Percentiles rank a stretch among this genome's conserved stretches.
phyloP scores from a whole-genome alignment of 1,139 yeast genomes.

The Pichia sp. region DNA sequence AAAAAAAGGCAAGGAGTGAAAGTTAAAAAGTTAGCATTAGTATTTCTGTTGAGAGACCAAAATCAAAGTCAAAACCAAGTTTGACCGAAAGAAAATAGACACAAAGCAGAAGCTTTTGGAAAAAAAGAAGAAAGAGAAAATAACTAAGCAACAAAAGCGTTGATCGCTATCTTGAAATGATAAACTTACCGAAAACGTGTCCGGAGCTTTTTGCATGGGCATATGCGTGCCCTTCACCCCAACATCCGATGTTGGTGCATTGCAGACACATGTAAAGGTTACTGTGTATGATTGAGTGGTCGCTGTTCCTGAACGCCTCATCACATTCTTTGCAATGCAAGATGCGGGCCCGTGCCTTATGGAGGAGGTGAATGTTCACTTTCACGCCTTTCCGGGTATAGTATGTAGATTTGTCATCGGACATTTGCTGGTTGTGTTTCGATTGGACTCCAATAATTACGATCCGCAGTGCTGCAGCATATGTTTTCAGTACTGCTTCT shows the following conservation, averaged over 20 bases:
- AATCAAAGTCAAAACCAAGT: not conserved
- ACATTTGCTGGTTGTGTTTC: slow-evolving; percentile 7
- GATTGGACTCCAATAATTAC: slow-evolving; percentile 33
- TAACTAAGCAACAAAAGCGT: slow-evolving; percentile 15
- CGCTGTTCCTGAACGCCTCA: slow-evolving; percentile 33
- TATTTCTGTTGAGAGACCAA: not conserved
- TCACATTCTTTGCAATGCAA: slow-evolving; percentile 49
- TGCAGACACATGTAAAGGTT: slow-evolving; percentile 67
- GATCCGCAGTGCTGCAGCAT: slow-evolving; percentile 54
- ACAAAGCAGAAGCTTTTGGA: too few species aligned
- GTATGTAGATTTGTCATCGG: slow-evolving; percentile 2
- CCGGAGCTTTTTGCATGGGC: slow-evolving; percentile 57
- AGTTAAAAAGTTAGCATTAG: not conserved
- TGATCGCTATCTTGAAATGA: not conserved
- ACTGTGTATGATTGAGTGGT: not conserved
- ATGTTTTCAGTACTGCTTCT: slow-evolving; percentile 55
- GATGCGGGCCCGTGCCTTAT: slow-evolving; percentile 41
- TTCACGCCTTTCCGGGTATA: slow-evolving; percentile 25
- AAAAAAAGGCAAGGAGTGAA: slow-evolving; percentile 12
- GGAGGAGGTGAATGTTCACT: slow-evolving; percentile 35
- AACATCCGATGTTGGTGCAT: slow-evolving; percentile 81
- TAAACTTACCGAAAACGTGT: slow-evolving; percentile 62
- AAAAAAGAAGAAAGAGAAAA: not conserved
- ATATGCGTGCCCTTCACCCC: slow-evolving; percentile 52
- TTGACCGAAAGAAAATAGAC: too few species aligned